Evolutionary conservation across 495 filamentous ascomycete genomes (phyloP).

Genomic region (Aspergillus homomorphus): DNA sequence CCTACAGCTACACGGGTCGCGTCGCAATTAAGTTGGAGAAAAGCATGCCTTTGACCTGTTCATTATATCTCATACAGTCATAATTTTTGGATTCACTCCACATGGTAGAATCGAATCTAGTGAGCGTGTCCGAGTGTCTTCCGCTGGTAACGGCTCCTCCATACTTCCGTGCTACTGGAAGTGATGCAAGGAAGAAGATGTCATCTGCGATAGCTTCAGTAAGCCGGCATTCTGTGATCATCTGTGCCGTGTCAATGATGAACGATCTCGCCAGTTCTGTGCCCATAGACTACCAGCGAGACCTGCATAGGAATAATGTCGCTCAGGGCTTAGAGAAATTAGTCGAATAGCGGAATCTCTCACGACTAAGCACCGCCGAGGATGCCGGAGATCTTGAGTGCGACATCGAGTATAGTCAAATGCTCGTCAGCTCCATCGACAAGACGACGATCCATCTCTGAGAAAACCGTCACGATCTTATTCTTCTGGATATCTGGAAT

Average conservation of each 20-base stretch:
- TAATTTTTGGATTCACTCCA: slow-evolving; percentile 9
- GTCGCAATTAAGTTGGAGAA: background rate
- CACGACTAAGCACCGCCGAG: slow-evolving; percentile 43
- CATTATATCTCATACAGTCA: slow-evolving; percentile 23
- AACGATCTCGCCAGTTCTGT: background rate
- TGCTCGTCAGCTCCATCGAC: slow-evolving; percentile 99
- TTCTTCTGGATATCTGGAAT: slow-evolving; percentile 84
- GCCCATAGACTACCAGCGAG: background rate
- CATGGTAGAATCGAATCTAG: background rate
- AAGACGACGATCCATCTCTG: slow-evolving; percentile 87
- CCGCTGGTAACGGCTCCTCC: background rate
- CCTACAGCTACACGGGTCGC: background rate
- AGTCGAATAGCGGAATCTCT: background rate
- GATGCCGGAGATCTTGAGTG: slow-evolving; percentile 75
- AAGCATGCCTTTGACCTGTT: background rate
- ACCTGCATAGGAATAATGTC: background rate
- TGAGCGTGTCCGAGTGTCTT: background rate
- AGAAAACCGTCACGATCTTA: slow-evolving; percentile 84
- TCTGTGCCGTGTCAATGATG: background rate
- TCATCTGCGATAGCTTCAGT: background rate
- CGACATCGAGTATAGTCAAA: slow-evolving; percentile 79
- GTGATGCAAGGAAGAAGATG: background rate
- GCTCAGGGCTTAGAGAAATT: background rate
- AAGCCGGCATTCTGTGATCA: background rate
- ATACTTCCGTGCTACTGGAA: background rate